A percentile compares a stretch with the other conserved stretches of the same genome.
phyloP scores from a whole-genome alignment of 805 yeast genomes.

The Tetrapisispora namnaoensis region DNA sequence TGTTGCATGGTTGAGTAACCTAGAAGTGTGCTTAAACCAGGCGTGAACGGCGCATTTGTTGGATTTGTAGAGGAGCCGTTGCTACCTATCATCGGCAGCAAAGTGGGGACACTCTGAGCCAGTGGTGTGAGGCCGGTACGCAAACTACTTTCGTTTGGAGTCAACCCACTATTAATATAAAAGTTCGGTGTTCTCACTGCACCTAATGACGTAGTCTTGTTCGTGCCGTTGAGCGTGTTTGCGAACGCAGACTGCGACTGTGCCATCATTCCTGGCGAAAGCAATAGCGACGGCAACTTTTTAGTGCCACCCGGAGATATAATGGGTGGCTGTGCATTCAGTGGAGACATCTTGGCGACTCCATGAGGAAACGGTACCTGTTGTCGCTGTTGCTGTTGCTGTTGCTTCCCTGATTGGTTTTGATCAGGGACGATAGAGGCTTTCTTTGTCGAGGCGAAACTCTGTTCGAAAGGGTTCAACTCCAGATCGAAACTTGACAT shows the following conservation, averaged over 20 bases:
- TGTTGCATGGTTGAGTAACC: slow-evolving; percentile 1
- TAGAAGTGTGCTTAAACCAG: slow-evolving; percentile 4
- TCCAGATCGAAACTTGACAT: slow-evolving; percentile 58
- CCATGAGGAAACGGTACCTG: not conserved
- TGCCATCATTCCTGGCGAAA: slow-evolving; percentile 12
- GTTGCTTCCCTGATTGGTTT: not conserved
- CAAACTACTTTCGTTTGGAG: slow-evolving; percentile 66
- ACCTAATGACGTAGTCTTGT: not conserved
- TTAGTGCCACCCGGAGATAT: slow-evolving; percentile 52
- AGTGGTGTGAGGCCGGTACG: slow-evolving; percentile 25
- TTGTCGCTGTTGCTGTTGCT: not conserved
- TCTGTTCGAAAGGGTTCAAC: slow-evolving; percentile 91
- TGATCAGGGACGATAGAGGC: not conserved
- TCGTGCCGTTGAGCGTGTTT: slow-evolving; percentile 3
- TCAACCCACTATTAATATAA: slow-evolving; percentile 41
- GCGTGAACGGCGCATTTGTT: not conserved
- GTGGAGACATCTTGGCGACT: not conserved
- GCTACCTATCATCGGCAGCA: slow-evolving; percentile 2
- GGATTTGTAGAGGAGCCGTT: not conserved
- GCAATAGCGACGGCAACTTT: slow-evolving; percentile 37
- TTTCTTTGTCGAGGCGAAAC: slow-evolving; percentile 58
- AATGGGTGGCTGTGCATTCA: slow-evolving; percentile 29
- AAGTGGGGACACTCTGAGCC: not conserved
- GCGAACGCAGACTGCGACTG: not conserved
- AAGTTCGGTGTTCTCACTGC: not conserved